Percentiles rank a stretch among this genome's conserved stretches.
Evolutionary conservation across 148 eudicot genomes (phyloP).

Genomic region (Rhododendron mucronatum): DNA sequence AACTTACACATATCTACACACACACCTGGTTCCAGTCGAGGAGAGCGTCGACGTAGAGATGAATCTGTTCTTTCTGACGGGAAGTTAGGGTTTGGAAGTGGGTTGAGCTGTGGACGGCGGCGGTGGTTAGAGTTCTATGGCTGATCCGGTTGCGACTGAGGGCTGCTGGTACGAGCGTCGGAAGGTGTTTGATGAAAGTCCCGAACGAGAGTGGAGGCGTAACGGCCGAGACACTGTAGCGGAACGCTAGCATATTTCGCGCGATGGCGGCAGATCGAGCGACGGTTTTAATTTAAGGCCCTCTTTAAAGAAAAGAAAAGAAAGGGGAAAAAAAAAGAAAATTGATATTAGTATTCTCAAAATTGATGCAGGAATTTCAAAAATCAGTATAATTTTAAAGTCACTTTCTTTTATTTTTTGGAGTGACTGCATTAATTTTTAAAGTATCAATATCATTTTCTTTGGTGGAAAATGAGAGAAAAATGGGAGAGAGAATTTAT

Average conservation of each 20-base stretch:
- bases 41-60: constrained; percentile 64
- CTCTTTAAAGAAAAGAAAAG: no score
- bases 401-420: no score
- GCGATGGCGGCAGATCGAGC: not conserved
- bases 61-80: constrained; percentile 50
- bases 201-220: constrained; percentile 32
- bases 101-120: constrained; percentile 17
- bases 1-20: no score
- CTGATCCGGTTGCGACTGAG: constrained; percentile 12
- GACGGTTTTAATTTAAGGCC: not conserved
- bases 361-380: no score
- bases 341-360: no score
- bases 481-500: no score
- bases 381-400: no score
- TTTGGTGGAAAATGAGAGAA: no score
- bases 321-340: no score
- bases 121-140: constrained; percentile 21
- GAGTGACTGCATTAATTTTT: no score
- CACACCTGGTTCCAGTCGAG: constrained; percentile 84
- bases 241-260: constrained; percentile 26
- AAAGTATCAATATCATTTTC: no score
- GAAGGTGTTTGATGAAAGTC: constrained; percentile 76
- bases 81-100: constrained; percentile 50
- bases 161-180: constrained; percentile 15
- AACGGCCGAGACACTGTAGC: not conserved